Base-by-base conservation (phyloP, 441 rosid species). In the Aquilaria agallochum region DNA sequence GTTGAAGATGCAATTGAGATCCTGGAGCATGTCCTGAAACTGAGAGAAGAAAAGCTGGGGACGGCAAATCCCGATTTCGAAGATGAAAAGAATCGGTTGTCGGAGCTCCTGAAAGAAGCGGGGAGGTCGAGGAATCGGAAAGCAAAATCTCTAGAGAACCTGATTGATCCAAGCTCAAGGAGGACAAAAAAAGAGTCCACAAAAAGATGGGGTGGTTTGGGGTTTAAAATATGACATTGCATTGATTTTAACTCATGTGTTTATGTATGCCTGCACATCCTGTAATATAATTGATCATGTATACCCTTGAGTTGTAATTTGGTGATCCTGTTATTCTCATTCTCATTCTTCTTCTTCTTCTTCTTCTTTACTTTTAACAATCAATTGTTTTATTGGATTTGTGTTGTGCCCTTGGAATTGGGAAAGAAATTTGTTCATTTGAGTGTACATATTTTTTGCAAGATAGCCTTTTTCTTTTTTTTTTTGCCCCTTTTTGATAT, bases 1-100 rank as follows among this genome's bases (percentile, higher is more conserved):
- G 96, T 95, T 30, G 99, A 81, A 65, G 97, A 95, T 77, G 96
- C 99, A 30, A 91, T 95, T 34, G 96, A 95, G 83, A 89, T 89
- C 53, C 68, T 95, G 79, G 99, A 95, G 80, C 77, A 86, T 61
- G 94, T 95, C 65, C 80, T 95, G 59, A 91, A 91, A 74, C 59
- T 95, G 64, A 87, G 99, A 78, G 99, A 95, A 68, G 99, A 95
- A 65, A 86, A 88, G 83, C 97, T 95, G 0, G 99, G 99, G 54
- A 95, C 77, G 20, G 99, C 99, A 1, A 95, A 95, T 74, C 99
- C 95, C 0, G 99, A 95, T 76, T 95, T 91, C 9, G 96, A 91
- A 66, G 99, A 89, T 11, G 99, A 95, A 78, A 88, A 87, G 91
- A 82, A 75, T 50, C 80, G 99, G 71, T 71, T 95, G 56, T 88